A percentile compares a stretch with the other conserved stretches of the same genome.
These are phyloP conservation scores for Harrya chromipes DNA, from an alignment of 768 basidiomycete genomes.

Conservation along the genomic window DNA sequence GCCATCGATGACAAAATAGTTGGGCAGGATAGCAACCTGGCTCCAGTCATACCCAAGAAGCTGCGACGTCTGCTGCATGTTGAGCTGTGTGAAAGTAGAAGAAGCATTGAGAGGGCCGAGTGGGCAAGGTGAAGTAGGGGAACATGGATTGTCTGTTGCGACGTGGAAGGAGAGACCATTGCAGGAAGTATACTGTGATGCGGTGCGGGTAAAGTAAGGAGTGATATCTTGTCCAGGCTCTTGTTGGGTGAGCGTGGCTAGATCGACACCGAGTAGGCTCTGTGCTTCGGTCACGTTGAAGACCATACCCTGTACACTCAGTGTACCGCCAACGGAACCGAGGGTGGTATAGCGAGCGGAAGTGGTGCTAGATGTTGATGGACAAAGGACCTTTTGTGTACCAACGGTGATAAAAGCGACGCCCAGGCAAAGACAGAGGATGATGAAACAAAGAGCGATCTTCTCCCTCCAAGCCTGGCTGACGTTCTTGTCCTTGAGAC, in stretches of 20 bases:
- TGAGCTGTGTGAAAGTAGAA: slow-evolving; percentile 57
- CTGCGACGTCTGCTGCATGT: slow-evolving; percentile 61
- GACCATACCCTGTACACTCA: slow-evolving; percentile 74
- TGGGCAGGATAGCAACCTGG: slow-evolving; percentile 67
- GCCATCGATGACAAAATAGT: slow-evolving; percentile 90
- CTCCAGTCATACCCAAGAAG: slow-evolving; percentile 90
- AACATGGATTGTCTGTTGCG: slow-evolving; percentile 76
- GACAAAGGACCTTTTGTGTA: slow-evolving; percentile 89
- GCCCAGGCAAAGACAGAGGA: slow-evolving; percentile 66
- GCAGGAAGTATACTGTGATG: slow-evolving; percentile 66
- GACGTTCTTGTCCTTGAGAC: slow-evolving; percentile 72
- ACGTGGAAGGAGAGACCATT: slow-evolving; percentile 56
- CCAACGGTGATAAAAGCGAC: slow-evolving; percentile 95
- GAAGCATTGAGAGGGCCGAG: slow-evolving; percentile 57
- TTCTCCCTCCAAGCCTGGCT: slow-evolving; percentile 98
- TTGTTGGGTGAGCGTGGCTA: slow-evolving; percentile 51
- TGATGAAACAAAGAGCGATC: slow-evolving; percentile 88
- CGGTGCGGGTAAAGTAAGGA: slow-evolving; percentile 71
- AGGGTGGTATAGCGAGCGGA: slow-evolving; percentile 48
- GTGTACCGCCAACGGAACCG: slow-evolving; percentile 54
- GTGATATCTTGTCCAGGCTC: slow-evolving; percentile 87
- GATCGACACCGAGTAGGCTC: slow-evolving; percentile 49
- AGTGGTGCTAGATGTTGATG: slow-evolving; percentile 46
- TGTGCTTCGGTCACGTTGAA: slow-evolving; percentile 65
- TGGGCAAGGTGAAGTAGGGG: slow-evolving; percentile 55